Base-by-base conservation (phyloP, 176 grass and related monocot species). In the Bolboschoenus planiculmis region DNA sequence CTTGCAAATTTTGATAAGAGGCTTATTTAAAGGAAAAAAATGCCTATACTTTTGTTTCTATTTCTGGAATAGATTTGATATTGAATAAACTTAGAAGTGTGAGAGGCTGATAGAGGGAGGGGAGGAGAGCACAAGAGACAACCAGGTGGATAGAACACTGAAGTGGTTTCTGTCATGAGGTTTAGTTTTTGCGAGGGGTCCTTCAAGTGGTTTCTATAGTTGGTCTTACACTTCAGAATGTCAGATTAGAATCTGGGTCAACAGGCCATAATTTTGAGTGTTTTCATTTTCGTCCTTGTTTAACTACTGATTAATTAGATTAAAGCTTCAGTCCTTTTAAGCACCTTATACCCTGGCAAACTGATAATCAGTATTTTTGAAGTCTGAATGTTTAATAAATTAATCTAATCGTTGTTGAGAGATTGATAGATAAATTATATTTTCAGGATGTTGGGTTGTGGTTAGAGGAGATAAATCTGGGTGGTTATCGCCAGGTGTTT, bases 361-460 rank as follows among this genome's bases (percentile, higher is more conserved):
- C 39, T 74, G 13, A 27, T 47, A 74, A 47, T 4, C 21, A 74
- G 24, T 74, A 74, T 74, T 40, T 23, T 30, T 46, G n/a, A n/a
- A 73, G 68, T 26, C n/a, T 14, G 27, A 73, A 16, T 29, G 13
- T 77, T 53, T 31, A 53, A 33, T 40, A 53, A 33, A 31, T 18
- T 53, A 51, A 53, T 13, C 23, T 8, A 33, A 51, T 76, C 14
- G 15, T 77, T 53, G 44, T 77, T 33, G 43, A 76, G 26, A 14
- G 9, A 74, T 47, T 74, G 42, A 74, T 29, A 16, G 11, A 48
- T 48, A 47, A 74, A 47, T 48, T 47, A 47, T 39, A 35, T 89
- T 90, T 89, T 83, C 90, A 97, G 94, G 94, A 97, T 89, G 94
- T 97, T 80, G 94, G 91, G n/a, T 86, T 94, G 21, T 90, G 94